Base-by-base conservation (phyloP, 1,139 yeast genomes). In the Scheffersomyces cryptocercus region DNA sequence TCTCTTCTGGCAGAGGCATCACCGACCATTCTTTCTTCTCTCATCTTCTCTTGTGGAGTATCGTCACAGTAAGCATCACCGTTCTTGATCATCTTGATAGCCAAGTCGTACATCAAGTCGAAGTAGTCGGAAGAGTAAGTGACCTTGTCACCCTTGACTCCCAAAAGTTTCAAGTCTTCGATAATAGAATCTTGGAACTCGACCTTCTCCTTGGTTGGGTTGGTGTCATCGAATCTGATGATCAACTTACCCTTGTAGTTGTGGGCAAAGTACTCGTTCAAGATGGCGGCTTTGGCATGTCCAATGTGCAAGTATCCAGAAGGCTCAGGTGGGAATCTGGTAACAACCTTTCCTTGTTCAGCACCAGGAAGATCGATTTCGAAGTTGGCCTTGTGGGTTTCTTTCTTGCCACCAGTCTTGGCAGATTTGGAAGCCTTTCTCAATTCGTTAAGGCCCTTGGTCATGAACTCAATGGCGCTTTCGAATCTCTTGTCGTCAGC, bases 1-100 rank as follows among this genome's bases (percentile, higher is more conserved):
- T 88, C 90, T 75, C 98, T 88, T 75, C 97, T 85, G 40, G 80
- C 84, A 43, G 96, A 85, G 44, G 91, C 85, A 56, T 88, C 85
- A 65, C 98, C 99, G 50, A 89, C 96, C 88, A 88, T 88, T 78
- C 99, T 88, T 77, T 93, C 95, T 63, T 90, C 96, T 75, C 99
- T 87, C 98, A 93, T 93, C 65, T 80, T 77, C 61, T 91, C 98
- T 59, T 84, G 81, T 45, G 90, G 88, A 39, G 98, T 93, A 62
- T 93, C 97, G 64, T 93, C 98, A 76, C 96, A 88, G 73, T 93
- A 93, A 38, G 98, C 98, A 57, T 88, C 84, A 49, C 97, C 98
- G 44, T 88, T 96, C 70, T 88, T 87, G 74, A 93, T 91, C 82
- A 91, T 67, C 62, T 87, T 72, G 45, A 89, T 65, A 47, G 96